A percentile compares a stretch with the other conserved stretches of the same genome.
phyloP scores from a whole-genome alignment of 1,139 yeast genomes.

The Suhomyces coccinellae region DNA sequence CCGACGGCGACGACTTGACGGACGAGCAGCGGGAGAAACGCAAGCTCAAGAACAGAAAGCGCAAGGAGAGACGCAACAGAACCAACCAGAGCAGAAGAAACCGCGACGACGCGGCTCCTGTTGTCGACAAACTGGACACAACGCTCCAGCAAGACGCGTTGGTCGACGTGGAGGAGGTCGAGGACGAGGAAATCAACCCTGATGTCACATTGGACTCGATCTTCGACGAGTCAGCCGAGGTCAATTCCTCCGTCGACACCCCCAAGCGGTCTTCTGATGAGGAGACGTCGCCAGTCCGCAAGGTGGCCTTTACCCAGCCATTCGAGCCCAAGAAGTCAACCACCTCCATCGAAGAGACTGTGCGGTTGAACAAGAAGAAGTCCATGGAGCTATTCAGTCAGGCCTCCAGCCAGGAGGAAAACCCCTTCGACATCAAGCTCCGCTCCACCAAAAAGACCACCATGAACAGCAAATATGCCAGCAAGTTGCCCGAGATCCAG shows the following conservation, averaged over 20 bases:
- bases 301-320: conserved; percentile 8
- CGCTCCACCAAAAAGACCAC: conserved; percentile 33
- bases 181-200: conserved; percentile 7
- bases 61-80: conserved; percentile 18
- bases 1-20: conserved; percentile 10
- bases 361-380: conserved; percentile 17
- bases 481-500: conserved; percentile 35
- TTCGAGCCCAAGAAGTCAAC: conserved; percentile 6
- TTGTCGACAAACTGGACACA: neutral
- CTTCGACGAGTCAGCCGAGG: conserved; percentile 13
- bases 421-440: conserved; percentile 34
- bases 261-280: conserved; percentile 7
- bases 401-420: conserved; percentile 11
- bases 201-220: conserved; percentile 17
- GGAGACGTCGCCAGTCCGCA: conserved; percentile 9
- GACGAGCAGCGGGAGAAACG: conserved; percentile 18
- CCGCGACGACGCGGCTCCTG: neutral
- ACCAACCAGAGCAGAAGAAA: conserved; percentile 9
- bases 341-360: conserved; percentile 17
- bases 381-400: conserved; percentile 16
- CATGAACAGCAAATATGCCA: conserved; percentile 31
- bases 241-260: conserved; percentile 5
- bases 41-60: conserved; percentile 16
- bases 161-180: conserved; percentile 3
- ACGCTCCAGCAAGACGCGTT: conserved; percentile 2